A percentile compares a stretch with the other conserved stretches of the same genome.
phyloP scores from a whole-genome alignment of 306 rosid species.

The Citrullus colocynthis region DNA sequence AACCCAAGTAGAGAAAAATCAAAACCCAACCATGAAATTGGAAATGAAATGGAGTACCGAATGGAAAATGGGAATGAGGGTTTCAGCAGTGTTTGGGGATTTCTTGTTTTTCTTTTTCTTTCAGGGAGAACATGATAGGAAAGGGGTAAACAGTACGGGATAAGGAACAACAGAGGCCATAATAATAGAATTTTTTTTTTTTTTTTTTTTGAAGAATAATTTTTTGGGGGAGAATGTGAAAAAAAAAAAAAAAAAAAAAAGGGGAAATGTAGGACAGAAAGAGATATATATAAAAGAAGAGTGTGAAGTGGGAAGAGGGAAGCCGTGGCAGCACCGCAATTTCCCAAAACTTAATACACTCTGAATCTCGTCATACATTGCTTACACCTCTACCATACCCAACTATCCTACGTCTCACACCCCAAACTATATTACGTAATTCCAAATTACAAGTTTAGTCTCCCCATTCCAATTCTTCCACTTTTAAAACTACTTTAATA shows the following conservation, averaged over 20 bases:
- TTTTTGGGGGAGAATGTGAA: neutral
- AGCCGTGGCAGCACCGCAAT: slow-evolving; percentile 7
- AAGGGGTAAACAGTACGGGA: slow-evolving; percentile 27
- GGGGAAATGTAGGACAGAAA: neutral
- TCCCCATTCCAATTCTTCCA: no score
- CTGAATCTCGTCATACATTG: neutral
- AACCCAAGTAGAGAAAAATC: neutral
- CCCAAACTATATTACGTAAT: no score
- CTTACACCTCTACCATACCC: neutral
- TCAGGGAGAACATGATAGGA: slow-evolving; percentile 1
- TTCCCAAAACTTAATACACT: neutral
- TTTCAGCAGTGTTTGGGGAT: neutral
- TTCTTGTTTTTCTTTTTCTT: neutral
- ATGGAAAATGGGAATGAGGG: neutral
- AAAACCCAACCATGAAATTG: neutral
- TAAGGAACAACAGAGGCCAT: slow-evolving; percentile 59
- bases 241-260: neutral
- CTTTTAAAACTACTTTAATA: no score
- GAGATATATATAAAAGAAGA: neutral
- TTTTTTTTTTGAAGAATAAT: neutral
- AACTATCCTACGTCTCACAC: neutral
- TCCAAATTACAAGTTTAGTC: no score
- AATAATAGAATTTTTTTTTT: slow-evolving; percentile 21
- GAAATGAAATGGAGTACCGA: neutral
- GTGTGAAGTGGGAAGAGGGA: no score